A percentile compares a stretch with the other conserved stretches of the same genome.
Evolutionary conservation across 148 eudicot species (phyloP).

Genomic region (Simmondsia chinensis): DNA sequence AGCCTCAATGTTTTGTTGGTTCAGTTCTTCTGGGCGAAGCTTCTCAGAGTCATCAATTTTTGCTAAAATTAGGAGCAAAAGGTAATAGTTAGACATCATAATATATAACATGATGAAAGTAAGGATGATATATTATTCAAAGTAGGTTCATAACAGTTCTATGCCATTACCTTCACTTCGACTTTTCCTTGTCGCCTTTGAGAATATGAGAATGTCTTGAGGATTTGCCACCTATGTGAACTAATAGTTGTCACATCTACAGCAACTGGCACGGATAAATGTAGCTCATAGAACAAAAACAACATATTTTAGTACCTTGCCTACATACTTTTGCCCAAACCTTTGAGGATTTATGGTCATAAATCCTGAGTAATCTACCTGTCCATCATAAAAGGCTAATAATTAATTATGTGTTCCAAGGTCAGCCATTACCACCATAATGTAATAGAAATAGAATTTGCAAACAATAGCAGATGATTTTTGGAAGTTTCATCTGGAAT

Average conservation of each 20-base stretch:
- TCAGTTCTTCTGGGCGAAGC: slow-evolving; percentile 93
- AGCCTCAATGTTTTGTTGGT: slow-evolving; percentile 98
- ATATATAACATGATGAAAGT: not conserved
- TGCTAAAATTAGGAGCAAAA: slow-evolving; percentile 23
- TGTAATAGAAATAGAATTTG: not conserved
- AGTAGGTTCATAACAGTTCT: no score
- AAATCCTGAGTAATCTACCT: slow-evolving; percentile 98
- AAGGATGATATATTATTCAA: not conserved
- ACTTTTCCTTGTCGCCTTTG: slow-evolving; percentile 69
- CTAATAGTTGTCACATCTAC: slow-evolving; percentile 9
- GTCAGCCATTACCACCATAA: not conserved
- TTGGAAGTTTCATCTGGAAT: no score
- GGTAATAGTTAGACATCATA: not conserved
- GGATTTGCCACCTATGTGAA: slow-evolving; percentile 89
- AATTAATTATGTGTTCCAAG: not conserved
- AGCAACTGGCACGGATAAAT: not conserved
- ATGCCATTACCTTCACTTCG: slow-evolving; percentile 57
- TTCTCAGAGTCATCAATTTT: slow-evolving; percentile 74
- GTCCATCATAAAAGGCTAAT: slow-evolving; percentile 15
- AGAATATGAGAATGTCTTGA: slow-evolving; percentile 93
- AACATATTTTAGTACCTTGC: slow-evolving; percentile 49
- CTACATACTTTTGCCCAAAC: slow-evolving; percentile 97
- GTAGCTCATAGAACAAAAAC: not conserved
- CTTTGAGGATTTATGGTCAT: slow-evolving; percentile 99
- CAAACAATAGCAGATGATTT: not conserved